A percentile compares a stretch with the other conserved stretches of the same genome.
phyloP scores from a whole-genome alignment of 2,329 filamentous ascomycete genomes.

The Alternaria metachromatica region DNA sequence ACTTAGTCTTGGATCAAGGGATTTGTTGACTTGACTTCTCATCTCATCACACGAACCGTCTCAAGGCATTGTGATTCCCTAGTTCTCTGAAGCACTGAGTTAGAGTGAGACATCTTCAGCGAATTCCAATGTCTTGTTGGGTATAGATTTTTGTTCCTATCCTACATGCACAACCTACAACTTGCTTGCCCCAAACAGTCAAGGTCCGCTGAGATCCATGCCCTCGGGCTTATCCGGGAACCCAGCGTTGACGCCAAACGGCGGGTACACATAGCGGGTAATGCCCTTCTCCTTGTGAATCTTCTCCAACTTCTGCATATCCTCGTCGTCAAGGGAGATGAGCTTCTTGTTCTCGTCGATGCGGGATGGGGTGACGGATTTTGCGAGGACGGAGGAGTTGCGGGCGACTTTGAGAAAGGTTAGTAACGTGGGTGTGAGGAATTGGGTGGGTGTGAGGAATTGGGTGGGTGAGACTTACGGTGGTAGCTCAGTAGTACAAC shows the following conservation, averaged over 20 bases:
- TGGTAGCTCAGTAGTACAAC: constrained; percentile 75
- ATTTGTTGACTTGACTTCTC: neutral
- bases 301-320: constrained; percentile 60
- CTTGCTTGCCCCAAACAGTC: constrained; percentile 15
- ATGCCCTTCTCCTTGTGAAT: constrained; percentile 57
- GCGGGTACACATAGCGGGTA: constrained; percentile 57
- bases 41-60: neutral
- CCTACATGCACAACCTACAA: constrained; percentile 8
- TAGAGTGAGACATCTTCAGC: neutral
- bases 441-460: neutral
- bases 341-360: constrained; percentile 75
- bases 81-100: neutral
- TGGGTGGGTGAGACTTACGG: constrained; percentile 56
- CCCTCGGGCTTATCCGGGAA: constrained; percentile 57
- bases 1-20: neutral
- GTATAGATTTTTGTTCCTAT: constrained; percentile 16
- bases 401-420: constrained; percentile 62
- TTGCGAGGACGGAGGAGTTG: constrained; percentile 74
- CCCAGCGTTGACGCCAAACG: constrained; percentile 57
- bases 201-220: constrained; percentile 43
- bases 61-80: neutral
- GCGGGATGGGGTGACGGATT: constrained; percentile 71
- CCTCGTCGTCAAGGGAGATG: constrained; percentile 68
- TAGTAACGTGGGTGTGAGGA: neutral
- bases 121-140: constrained; percentile 5